A percentile compares a stretch with the other conserved stretches of the same genome.
phyloP scores from a whole-genome alignment of 352 stramenopile genomes.

The Elongisporangium senticosum region DNA sequence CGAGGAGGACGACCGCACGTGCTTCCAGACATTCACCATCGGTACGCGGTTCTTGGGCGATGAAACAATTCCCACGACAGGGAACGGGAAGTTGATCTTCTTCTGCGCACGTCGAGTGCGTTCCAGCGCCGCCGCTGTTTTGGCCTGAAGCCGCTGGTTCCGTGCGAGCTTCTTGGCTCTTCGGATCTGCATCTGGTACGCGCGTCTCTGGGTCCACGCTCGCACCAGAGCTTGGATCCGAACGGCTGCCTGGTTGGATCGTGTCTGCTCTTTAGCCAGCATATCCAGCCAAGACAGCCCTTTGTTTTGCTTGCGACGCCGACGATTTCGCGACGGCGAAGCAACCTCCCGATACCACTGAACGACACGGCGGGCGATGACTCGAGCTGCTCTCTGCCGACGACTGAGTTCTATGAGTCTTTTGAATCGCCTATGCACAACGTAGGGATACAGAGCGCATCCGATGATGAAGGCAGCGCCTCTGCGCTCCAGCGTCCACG shows the following conservation, averaged over 20 bases:
- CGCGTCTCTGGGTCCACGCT: conserved; percentile 4
- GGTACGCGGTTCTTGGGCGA: conserved; percentile 5
- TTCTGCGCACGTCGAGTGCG: background rate
- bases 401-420: conserved; percentile 15
- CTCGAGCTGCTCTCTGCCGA: conserved; percentile 11
- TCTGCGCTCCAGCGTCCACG: conserved; percentile 37
- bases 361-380: conserved; percentile 14
- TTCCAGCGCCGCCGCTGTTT: background rate
- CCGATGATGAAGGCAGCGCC: conserved; percentile 49
- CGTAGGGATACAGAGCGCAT: conserved; percentile 35
- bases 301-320: background rate
- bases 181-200: background rate
- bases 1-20: background rate
- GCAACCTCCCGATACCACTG: conserved; percentile 16
- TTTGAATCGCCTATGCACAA: conserved; percentile 26
- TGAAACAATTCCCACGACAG: conserved; percentile 2
- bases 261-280: conserved; percentile 3
- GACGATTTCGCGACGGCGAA: background rate
- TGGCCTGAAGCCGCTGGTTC: background rate
- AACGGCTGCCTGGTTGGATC: conserved; percentile 9
- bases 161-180: background rate
- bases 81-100: background rate
- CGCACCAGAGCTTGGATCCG: conserved; percentile 9
- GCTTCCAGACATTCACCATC: conserved; percentile 3
- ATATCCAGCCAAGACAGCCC: background rate